phyloP scores from a whole-genome alignment of 176 grass and related monocot genomes.

The Alloteropsis semialata region DNA sequence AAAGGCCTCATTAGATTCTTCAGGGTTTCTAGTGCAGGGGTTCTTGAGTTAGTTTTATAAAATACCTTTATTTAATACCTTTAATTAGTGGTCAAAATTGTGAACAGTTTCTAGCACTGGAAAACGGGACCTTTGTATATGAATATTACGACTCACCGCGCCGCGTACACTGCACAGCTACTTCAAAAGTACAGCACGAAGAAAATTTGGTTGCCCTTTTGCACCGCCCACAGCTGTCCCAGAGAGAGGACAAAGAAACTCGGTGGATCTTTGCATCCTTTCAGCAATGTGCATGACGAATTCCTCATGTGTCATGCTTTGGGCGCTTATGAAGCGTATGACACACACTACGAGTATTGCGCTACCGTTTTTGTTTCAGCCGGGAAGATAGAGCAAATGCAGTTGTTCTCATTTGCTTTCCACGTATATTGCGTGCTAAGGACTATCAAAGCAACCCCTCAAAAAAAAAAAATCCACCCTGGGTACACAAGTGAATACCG shows the following conservation, averaged over 20 bases:
- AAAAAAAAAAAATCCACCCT: no score
- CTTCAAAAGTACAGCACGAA: neutral
- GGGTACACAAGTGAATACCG: neutral
- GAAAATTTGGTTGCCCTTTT: neutral
- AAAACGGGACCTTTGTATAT: no score
- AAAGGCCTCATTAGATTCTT: no score
- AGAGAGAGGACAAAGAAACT: neutral
- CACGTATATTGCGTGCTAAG: neutral
- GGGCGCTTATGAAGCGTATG: no score
- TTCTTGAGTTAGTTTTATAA: no score
- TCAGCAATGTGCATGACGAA: neutral
- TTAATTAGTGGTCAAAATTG: no score
- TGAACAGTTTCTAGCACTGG: no score
- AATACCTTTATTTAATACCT: no score
- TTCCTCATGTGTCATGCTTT: neutral
- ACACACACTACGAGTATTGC: neutral
- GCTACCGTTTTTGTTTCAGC: neutral
- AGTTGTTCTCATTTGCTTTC: constrained; percentile 1
- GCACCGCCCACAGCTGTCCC: neutral
- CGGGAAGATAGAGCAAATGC: neutral
- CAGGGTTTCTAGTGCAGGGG: no score
- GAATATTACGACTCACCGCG: no score
- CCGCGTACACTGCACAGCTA: no score
- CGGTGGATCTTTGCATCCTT: neutral
- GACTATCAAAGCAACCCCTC: no score